Evolutionary conservation across 495 filamentous ascomycete genomes (phyloP).

Genomic region (Aspergillus coremiiformis): DNA sequence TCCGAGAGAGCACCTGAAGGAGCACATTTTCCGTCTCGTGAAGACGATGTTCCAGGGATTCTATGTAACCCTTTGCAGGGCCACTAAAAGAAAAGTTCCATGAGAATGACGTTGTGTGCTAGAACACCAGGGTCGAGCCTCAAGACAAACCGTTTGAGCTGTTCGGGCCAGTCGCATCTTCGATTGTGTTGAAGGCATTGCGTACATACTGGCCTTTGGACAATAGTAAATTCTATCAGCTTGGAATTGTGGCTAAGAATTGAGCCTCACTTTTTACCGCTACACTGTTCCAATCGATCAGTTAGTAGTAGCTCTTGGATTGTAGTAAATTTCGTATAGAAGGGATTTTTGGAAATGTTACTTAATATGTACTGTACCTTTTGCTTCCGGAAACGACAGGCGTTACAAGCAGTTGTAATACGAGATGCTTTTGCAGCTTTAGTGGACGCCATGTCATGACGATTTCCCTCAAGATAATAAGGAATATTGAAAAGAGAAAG

Average conservation of each 20-base stretch:
- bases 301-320: too few relatives aligned
- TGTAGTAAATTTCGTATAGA: too few relatives aligned
- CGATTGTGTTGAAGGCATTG: conserved; percentile 33
- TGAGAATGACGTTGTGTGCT: not conserved
- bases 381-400: conserved; percentile 34
- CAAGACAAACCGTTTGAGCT: conserved; percentile 28
- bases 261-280: conserved; percentile 28
- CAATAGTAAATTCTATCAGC: not conserved
- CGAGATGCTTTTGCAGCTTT: conserved; percentile 21
- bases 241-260: not conserved
- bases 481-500: too few relatives aligned
- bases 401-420: conserved; percentile 33
- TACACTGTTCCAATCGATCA: too few relatives aligned
- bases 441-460: conserved; percentile 9
- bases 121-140: not conserved
- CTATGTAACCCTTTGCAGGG: conserved; percentile 35
- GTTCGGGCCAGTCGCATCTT: conserved; percentile 34
- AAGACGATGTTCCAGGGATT: conserved; percentile 33
- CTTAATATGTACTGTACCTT: conserved; percentile 21
- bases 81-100: conserved; percentile 14
- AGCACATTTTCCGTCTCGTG: conserved; percentile 32
- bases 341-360: too few relatives aligned
- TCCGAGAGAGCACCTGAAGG: conserved; percentile 24
- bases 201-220: conserved; percentile 27
- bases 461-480: too few relatives aligned